Base-by-base conservation (phyloP, 2,329 filamentous ascomycete genomes). In the Byssothecium circinans region DNA sequence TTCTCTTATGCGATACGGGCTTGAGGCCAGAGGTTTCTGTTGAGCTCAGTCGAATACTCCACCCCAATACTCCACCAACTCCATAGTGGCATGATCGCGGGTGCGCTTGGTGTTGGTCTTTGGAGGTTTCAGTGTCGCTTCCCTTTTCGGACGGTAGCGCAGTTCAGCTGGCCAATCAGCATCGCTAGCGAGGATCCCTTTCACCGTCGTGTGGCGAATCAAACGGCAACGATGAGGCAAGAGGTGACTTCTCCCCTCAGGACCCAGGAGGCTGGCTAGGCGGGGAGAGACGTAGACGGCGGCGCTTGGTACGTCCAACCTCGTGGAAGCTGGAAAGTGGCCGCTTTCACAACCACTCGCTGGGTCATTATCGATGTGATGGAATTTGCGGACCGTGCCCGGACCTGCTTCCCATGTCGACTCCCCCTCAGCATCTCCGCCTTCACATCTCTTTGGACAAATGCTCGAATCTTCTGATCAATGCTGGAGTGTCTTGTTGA, bases 11-110 rank as follows among this genome's bases (percentile, higher is more conserved):
- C 12, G 5, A 25, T 36, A 35, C 18, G 43, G 23, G 39, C 34
- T 43, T 40, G 43, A 43, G 30, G 43, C 35, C 43, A 43, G 43
- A 43, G 37, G 27, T 33, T 20, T 47, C 43, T 35, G 18, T 25
- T 39, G 23, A 8, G 17, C 22, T 25, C 11, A 39, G 11, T 25
- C 20, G n/a, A n/a, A n/a, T n/a, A n/a, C n/a, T n/a, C n/a, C n/a
- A n/a, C n/a, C n/a, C 42, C 32, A 39, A 27, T 12, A 12, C 38
- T n/a, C 19, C 19, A 29, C 33, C 18, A 12, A 18, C 27, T n/a
- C 35, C 18, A 48, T 40, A 17, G 41, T 52, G 41, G 23, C 25
- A 43, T 35, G 30, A 43, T 36, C 8, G 30, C 30, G 7, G 32
- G n/a, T 20, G 27, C 29, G 8, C 19, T 33, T 29, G 38, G 25